phyloP scores from a whole-genome alignment of 805 yeast species.

The Lachancea waltii region DNA sequence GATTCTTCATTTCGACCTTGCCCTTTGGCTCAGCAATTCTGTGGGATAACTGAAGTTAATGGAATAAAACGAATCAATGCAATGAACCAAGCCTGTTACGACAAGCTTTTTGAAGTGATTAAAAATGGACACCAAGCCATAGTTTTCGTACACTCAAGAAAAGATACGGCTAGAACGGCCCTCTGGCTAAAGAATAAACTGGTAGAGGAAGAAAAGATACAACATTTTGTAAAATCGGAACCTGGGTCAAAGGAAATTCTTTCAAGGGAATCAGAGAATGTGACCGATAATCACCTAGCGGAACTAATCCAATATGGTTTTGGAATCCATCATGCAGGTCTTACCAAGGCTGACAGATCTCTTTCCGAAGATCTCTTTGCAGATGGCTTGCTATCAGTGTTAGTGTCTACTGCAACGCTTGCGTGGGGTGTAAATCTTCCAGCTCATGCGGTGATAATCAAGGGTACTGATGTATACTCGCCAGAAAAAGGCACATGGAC shows the following conservation, averaged over 20 bases:
- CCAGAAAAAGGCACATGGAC: constrained; percentile 89
- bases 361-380: constrained; percentile 82
- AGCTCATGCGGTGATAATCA: constrained; percentile 88
- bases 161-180: constrained; percentile 84
- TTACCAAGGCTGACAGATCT: constrained; percentile 63
- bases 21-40: constrained; percentile 80
- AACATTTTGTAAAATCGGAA: constrained; percentile 39
- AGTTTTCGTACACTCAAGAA: constrained; percentile 88
- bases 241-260: constrained; percentile 59
- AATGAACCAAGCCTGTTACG: constrained; percentile 87
- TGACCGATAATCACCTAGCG: constrained; percentile 47
- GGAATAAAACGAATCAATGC: constrained; percentile 73
- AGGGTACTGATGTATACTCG: constrained; percentile 89
- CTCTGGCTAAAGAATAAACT: constrained; percentile 60
- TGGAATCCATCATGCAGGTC: constrained; percentile 91
- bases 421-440: constrained; percentile 98
- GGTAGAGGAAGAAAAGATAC: constrained; percentile 46
- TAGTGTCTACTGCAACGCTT: constrained; percentile 86
- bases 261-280: constrained; percentile 52
- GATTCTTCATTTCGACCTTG: constrained; percentile 86
- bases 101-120: constrained; percentile 59
- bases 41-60: constrained; percentile 80
- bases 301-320: constrained; percentile 64
- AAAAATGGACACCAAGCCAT: constrained; percentile 70
- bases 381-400: constrained; percentile 74